phyloP scores from a whole-genome alignment of 148 eudicot genomes.

The Oxyria digyna region DNA sequence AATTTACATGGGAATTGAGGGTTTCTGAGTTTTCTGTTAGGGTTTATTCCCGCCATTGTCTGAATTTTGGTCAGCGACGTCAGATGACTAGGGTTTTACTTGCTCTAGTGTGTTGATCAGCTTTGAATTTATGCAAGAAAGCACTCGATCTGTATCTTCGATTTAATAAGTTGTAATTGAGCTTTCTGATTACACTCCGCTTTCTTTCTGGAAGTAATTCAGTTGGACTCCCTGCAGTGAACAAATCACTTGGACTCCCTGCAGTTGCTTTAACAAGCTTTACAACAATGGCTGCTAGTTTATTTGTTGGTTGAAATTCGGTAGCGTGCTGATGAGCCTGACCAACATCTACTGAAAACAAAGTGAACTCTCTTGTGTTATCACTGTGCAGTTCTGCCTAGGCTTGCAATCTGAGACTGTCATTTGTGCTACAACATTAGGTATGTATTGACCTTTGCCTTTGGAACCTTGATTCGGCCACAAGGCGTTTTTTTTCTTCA shows the following conservation, averaged over 20 bases:
- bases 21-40: not conserved
- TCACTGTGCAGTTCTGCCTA: constrained; percentile 11
- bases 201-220: not conserved
- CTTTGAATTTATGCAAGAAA: not conserved
- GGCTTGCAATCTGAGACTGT: constrained; percentile 35
- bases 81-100: constrained; percentile 41
- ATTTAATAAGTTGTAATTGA: not conserved
- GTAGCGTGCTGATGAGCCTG: constrained; percentile 28
- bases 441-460: constrained; percentile 33
- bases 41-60: not conserved
- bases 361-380: constrained; percentile 45
- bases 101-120: not conserved
- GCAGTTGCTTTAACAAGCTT: constrained; percentile 16
- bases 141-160: not conserved
- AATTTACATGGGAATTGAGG: no score
- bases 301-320: constrained; percentile 45
- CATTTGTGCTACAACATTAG: constrained; percentile 73
- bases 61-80: constrained; percentile 3
- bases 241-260: not conserved
- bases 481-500: constrained; percentile 51
- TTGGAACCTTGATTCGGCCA: constrained; percentile 44
- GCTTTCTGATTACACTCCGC: not conserved
- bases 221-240: no score
- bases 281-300: constrained; percentile 69
- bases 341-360: constrained; percentile 35